A percentile compares a stretch with the other conserved stretches of the same genome.
Conservation (phyloP, 164 flowering plant genomes). For the Santalum album region DNA sequence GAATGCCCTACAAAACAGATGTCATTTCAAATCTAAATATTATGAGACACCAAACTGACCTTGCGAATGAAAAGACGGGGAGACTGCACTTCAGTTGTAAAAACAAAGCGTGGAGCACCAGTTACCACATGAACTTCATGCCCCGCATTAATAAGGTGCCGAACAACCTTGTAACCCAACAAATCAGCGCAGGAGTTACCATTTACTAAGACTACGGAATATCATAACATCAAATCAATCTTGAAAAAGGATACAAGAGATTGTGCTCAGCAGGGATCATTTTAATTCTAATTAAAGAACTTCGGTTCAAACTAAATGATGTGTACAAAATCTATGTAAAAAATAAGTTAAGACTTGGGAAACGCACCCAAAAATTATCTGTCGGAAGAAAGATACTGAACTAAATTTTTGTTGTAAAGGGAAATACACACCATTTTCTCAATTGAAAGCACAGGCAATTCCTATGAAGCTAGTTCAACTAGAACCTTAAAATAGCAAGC, state of each 20-base stretch:
- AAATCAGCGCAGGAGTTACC: not conserved
- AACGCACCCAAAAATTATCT: no score
- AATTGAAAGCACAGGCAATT: no score
- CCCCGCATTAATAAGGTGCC: slow-evolving; percentile 77
- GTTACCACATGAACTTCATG: slow-evolving; percentile 93
- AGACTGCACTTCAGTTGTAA: slow-evolving; percentile 77
- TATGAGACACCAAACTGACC: slow-evolving; percentile 26
- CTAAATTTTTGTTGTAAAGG: no score
- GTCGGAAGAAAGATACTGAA: no score
- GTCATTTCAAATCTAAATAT: not conserved
- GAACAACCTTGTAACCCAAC: slow-evolving; percentile 50
- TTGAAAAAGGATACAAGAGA: not conserved
- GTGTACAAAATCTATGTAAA: no score
- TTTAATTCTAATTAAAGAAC: not conserved
- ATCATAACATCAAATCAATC: no score
- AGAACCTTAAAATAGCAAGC: not conserved
- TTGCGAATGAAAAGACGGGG: slow-evolving; percentile 79
- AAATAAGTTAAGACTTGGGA: no score
- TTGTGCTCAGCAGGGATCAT: not conserved
- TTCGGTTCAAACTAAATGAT: no score
- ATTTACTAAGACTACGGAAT: no score
- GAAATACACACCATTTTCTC: no score
- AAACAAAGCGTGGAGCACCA: slow-evolving; percentile 90
- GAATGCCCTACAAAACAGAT: no score
- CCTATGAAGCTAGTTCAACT: not conserved